Evolutionary conservation across 2,329 filamentous ascomycete species (phyloP), one percentile per base, ranked within the genome.

Genomic region (Knufia petricola): DNA sequence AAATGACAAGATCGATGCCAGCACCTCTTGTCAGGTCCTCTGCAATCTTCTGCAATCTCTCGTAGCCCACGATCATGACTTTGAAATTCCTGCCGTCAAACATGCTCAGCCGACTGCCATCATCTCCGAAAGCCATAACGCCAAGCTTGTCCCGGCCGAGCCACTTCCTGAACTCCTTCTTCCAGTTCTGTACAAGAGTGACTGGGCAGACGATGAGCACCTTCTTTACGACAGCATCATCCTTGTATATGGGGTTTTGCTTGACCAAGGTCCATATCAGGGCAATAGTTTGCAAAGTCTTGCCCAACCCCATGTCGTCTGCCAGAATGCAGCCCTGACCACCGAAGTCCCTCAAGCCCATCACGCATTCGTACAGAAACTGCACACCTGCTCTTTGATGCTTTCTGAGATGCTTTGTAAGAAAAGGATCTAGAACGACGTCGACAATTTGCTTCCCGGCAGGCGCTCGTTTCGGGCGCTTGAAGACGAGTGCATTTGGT

Each of bases 291-390:
- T 86, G 82, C 28, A 86, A 61, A 1, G 83, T 85, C 65, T 87
- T 87, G 17, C 83, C 83, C 1, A 87, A 64, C 0, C 83, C 83
- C 83, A 87, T 87, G 57, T 86, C 83, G 60, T 87, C 83, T 1
- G 83, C 83, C 42, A 87, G 68, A 50, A 87, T 80, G 2, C 81
- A 82, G 20, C 82, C 82, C 63, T 82, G 75, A 1, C 82, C 82
- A 57, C 77, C 77, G 52, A 76, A 80, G 36, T 73, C 67, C 36
- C 80, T 73, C 72, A 85, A 76, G 3, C 82, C 82, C 82, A 86
- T 86, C 0, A 86, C 79, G 60, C 82, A 85, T 63, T 86, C 82
- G 58, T 87, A 87, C 37, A 87, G 63, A 57, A 87, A 86, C 43
- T 77, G 70, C 0, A 86, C 80, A 19, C 83, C 83, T 58, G 82